Base-by-base conservation (phyloP, 164 flowering plant genomes). In the Magnolia officinalis region DNA sequence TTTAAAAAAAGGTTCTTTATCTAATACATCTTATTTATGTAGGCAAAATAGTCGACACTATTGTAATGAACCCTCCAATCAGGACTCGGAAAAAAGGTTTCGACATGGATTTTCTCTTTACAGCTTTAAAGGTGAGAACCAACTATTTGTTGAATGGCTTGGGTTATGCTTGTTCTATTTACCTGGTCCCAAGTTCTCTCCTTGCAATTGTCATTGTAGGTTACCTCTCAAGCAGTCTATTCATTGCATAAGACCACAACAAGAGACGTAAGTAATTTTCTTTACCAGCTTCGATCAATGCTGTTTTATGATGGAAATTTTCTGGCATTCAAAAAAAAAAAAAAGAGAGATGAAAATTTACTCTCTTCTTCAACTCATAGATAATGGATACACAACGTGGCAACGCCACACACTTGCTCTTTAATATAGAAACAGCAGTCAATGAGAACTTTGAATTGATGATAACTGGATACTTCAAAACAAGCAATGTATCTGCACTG, bases 1-100 rank as follows among this genome's bases (percentile, higher is more conserved):
- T 31, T 31, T 1, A 1, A 31, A 2, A 31, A 31, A 31, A 31
- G 20, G 59, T 45, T 74, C 59, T 77, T 75, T 66, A 49, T 71
- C 64, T 50, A 21, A 61, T 69, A 4, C 76, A 26, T 45, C 16
- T 80, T 0, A 16, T 51, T 74, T 72, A 13, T 80, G 73, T 72
- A 93, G 99, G 89, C 72, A 87, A 77, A 77, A 67, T 82, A 69
- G 88, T 96, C 63, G 95, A 96, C 80, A 96, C 97, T 75, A 88
- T 94, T 73, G 89, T 92, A 61, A 96, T 96, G 99, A 94, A 96
- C 83, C 99, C 98, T 77, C 98, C 99, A 71, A 93, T 96, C 91
- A 98, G 99, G 67, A 96, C 98, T 29, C 86, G 96, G 67, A 90
- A 72, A 74, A 96, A 94, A 83, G 99, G 99, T 31, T 95, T 91